Evolutionary conservation across 306 rosid species (phyloP).

Genomic region (Trifolium subterraneum): DNA sequence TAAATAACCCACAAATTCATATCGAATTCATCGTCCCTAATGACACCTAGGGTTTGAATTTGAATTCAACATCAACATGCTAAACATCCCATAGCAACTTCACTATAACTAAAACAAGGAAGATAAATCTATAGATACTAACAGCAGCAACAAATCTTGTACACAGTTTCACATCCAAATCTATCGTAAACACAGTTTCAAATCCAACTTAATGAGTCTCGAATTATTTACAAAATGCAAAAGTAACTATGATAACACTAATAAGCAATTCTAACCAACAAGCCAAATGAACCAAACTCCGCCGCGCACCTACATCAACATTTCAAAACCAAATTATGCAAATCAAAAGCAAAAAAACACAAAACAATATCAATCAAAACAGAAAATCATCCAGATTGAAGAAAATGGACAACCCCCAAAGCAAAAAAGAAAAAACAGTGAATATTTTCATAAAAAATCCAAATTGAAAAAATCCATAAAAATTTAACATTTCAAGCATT

Average conservation of each 20-base stretch:
- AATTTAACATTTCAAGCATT: slow-evolving; percentile 12
- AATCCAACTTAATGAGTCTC: slow-evolving; percentile 37
- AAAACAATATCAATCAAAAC: slow-evolving; percentile 32
- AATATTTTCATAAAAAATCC: neutral
- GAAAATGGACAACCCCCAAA: slow-evolving; percentile 2
- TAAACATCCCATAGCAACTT: slow-evolving; percentile 24
- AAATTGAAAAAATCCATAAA: slow-evolving; percentile 1
- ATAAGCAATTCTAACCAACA: slow-evolving; percentile 39
- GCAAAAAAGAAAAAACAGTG: neutral
- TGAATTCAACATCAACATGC: slow-evolving; percentile 20
- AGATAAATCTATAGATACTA: slow-evolving; percentile 3
- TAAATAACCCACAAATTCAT: slow-evolving; percentile 8
- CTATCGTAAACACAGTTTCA: slow-evolving; percentile 29
- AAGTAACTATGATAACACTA: slow-evolving; percentile 31
- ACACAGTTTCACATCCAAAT: slow-evolving; percentile 13
- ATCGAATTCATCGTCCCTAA: slow-evolving; percentile 28
- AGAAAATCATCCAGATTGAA: slow-evolving; percentile 22
- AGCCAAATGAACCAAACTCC: slow-evolving; percentile 36
- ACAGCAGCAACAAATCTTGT: slow-evolving; percentile 24
- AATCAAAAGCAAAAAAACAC: slow-evolving; percentile 39
- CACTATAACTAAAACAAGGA: slow-evolving; percentile 24
- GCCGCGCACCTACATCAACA: slow-evolving; percentile 31
- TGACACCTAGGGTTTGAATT: slow-evolving; percentile 26
- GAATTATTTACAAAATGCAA: slow-evolving; percentile 37
- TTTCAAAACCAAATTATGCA: slow-evolving; percentile 28